Conservation (phyloP, 73 alveolate genomes). For the Tetrahymena borealis region DNA sequence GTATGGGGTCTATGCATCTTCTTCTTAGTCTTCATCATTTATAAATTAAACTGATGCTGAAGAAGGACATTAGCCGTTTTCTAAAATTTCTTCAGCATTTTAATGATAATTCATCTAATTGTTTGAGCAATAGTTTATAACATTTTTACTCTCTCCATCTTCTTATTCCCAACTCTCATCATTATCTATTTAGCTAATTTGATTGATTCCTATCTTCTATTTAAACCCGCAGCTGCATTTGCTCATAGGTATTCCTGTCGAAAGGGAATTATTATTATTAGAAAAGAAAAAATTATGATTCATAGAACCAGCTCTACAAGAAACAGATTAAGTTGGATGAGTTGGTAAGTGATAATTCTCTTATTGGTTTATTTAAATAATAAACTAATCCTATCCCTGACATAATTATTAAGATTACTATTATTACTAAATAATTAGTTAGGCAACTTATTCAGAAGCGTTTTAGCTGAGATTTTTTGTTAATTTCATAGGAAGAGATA, state of each 20-base stretch:
- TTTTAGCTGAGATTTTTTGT: no score
- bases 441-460: no score
- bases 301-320: neutral
- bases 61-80: neutral
- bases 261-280: neutral
- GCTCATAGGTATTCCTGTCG: neutral
- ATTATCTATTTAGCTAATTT: neutral
- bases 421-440: no score
- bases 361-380: no score
- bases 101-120: neutral
- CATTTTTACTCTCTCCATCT: neutral
- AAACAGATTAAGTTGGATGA: no score
- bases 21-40: neutral
- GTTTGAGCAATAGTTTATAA: neutral
- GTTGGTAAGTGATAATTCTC: no score
- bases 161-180: neutral
- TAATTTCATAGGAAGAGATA: no score
- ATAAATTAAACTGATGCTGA: neutral
- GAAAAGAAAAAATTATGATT: neutral
- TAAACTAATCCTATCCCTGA: no score
- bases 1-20: neutral
- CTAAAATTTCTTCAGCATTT: neutral
- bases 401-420: no score
- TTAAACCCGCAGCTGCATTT: neutral
- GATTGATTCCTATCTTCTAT: neutral